These are phyloP conservation scores for Truncatella angustata DNA, from an alignment of 2,329 filamentous ascomycete species.

Conservation along the genomic window DNA sequence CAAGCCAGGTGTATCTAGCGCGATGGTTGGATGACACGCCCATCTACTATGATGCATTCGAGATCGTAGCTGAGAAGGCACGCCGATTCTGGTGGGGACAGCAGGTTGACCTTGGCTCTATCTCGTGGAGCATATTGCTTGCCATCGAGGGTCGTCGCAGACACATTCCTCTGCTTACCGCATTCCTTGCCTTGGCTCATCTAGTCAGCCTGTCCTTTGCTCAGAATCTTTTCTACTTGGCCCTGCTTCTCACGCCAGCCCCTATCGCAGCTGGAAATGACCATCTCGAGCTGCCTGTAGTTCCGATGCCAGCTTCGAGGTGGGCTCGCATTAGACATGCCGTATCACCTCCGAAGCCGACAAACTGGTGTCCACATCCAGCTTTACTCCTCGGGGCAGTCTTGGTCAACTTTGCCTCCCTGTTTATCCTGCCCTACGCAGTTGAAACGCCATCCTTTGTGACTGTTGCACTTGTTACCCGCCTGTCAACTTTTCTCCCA, in stretches of 20 bases:
- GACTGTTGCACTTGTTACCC: conserved; percentile 28
- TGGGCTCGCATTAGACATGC: conserved; percentile 26
- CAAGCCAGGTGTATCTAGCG: conserved; percentile 35
- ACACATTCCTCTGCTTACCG: conserved; percentile 51
- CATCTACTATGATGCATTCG: conserved; percentile 49
- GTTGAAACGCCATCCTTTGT: conserved; percentile 39
- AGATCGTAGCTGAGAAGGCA: conserved; percentile 52
- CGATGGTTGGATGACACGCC: conserved; percentile 55
- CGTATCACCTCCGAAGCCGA: conserved; percentile 37
- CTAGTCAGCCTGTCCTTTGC: conserved; percentile 60
- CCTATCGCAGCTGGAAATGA: conserved; percentile 34
- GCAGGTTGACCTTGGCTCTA: conserved; percentile 54
- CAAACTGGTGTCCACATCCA: conserved; percentile 41
- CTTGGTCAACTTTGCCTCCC: conserved; percentile 31
- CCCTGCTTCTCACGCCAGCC: conserved; percentile 54
- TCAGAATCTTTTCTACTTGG: conserved; percentile 62
- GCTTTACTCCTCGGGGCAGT: conserved; percentile 33
- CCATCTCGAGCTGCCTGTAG: conserved; percentile 25
- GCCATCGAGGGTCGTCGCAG: conserved; percentile 58
- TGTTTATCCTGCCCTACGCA: conserved; percentile 38
- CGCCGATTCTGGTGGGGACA: conserved; percentile 62
- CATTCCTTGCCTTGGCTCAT: conserved; percentile 58
- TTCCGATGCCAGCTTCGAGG: conserved; percentile 27
- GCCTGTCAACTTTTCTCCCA: conserved; percentile 43
- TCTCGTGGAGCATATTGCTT: conserved; percentile 56